Conservation (phyloP, 1,284 basidiomycete species). For the Microbotryum saponariae region DNA sequence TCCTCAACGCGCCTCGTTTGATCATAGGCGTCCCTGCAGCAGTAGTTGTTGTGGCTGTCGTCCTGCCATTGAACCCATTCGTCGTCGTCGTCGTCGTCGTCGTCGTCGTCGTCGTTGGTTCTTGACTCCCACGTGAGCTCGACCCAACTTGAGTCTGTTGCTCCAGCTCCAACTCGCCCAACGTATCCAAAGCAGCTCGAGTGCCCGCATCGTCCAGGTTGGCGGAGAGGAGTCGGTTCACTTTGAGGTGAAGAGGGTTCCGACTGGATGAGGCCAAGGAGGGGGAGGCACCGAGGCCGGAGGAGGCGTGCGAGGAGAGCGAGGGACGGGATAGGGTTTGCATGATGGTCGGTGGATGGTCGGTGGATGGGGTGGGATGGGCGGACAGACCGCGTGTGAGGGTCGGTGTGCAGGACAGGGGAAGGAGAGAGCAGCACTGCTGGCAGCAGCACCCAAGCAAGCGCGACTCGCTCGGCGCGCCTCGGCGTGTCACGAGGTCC, state of each 20-base stretch:
- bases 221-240: conserved; percentile 79
- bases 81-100: conserved; percentile 5
- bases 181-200: conserved; percentile 68
- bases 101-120: conserved; percentile 6
- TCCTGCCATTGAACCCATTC: conserved; percentile 10
- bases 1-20: conserved; percentile 59
- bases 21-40: conserved; percentile 36
- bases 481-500: too few species aligned
- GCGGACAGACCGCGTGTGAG: too few species aligned
- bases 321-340: background rate
- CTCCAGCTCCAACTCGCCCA: conserved; percentile 61
- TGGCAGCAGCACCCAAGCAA: too few species aligned
- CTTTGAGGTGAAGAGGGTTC: conserved; percentile 64
- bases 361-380: too few species aligned
- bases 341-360: too few species aligned
- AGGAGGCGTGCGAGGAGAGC: background rate
- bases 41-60: conserved; percentile 40
- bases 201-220: conserved; percentile 70
- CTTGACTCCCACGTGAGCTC: background rate
- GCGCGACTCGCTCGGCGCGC: too few species aligned
- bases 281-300: conserved; percentile 17
- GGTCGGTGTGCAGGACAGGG: too few species aligned
- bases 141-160: conserved; percentile 15
- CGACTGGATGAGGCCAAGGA: conserved; percentile 38
- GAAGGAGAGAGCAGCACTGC: too few species aligned